Evolutionary conservation across 306 rosid species (phyloP).

Genomic region (Pyrus betulifolia): DNA sequence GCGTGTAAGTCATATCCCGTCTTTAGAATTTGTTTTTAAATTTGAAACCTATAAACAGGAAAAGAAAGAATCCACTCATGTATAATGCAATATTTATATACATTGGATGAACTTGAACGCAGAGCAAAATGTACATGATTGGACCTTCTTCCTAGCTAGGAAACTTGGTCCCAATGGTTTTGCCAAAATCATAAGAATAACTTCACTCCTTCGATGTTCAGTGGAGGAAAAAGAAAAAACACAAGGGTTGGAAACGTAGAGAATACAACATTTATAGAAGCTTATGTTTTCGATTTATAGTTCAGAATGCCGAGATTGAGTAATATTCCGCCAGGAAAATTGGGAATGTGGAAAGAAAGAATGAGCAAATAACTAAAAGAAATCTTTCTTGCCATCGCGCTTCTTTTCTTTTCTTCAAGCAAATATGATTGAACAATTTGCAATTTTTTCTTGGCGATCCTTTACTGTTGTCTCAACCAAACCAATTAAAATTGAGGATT

Average conservation of each 20-base stretch:
- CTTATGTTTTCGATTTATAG: neutral
- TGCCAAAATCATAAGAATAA: neutral
- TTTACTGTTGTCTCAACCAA: conserved; percentile 15
- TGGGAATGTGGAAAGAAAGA: neutral
- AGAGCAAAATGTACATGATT: neutral
- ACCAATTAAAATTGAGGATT: conserved; percentile 23
- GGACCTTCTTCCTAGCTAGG: neutral
- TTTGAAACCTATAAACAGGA: neutral
- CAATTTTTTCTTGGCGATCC: neutral
- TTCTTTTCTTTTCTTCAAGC: neutral
- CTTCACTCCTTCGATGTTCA: neutral
- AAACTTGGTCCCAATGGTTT: neutral
- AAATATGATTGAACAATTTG: neutral
- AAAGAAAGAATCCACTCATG: neutral
- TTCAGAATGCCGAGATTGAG: neutral
- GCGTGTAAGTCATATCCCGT: no score
- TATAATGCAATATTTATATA: neutral
- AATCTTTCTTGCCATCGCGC: neutral
- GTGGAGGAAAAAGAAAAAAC: no score
- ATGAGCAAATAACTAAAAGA: neutral
- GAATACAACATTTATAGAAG: neutral
- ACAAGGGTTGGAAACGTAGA: no score
- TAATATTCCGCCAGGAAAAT: neutral
- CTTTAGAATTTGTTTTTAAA: no score
- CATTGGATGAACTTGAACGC: neutral